Base-by-base conservation (phyloP, 192 early-diverging fungal species). In the Spizellomyces punctatus region DNA sequence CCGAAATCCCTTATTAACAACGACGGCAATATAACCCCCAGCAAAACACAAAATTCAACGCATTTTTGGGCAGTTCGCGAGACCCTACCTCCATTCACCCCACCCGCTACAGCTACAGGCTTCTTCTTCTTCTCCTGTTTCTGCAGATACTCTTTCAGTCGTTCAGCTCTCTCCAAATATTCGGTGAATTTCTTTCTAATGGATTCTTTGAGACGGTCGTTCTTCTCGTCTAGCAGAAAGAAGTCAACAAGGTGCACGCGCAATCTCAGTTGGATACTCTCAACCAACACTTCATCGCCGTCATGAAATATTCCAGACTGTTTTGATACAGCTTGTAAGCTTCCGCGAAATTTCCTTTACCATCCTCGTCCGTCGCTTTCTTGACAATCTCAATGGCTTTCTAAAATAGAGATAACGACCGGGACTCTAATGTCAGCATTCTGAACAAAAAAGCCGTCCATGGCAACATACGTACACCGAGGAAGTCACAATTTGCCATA, bases 371-470 rank as follows among this genome's bases (percentile, higher is more conserved):
- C 0, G 93, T 96, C 12, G 96, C 96, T 72, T 89, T 87, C 74
- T 93, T 95, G 44, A 94, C 93, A 46, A 96, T 92, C 54, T 95
- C 94, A 44, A 98, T 89, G 6, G 93, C 96, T 83, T 94, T 95
- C 79, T 81, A 69, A 8, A 17, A 50, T 50, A 12, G 58, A 0
- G 14, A 41, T 47, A 42, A 22, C 1, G 46, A 60, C 48, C 5
- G 21, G 7, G 10, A 41, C 66, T 60, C 22, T 60, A 5, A 22
- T n/a, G 5, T 4, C 12, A 58, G 6, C 16, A n/a, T 12, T 6
- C 8, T n/a, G 21, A 54, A 8, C 56, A 68, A 12, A 27, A 10
- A 17, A 5, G 27, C 27, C 27, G 27, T 36, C 27, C 27, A 36
- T 36, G 27, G 27, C 0, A 36, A 3, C 3, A 36, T 36, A 36